These are phyloP conservation scores for Fallopia convolvulus DNA, from an alignment of 148 eudicot genomes.

Conservation along the genomic window DNA sequence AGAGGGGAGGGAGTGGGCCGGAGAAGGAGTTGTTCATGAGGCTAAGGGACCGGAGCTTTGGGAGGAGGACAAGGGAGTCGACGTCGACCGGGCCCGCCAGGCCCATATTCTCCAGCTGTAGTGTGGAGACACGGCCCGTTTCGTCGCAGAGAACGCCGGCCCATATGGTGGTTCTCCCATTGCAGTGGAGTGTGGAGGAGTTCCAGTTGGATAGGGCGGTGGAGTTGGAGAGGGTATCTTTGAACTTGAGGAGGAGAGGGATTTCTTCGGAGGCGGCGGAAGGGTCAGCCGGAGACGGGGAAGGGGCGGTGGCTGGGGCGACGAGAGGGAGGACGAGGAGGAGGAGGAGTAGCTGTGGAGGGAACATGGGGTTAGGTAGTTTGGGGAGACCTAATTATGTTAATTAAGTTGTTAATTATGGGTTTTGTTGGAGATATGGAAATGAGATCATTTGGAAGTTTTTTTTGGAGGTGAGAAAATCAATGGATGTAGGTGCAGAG, in stretches of 20 bases:
- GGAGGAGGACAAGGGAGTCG: slow-evolving; percentile 25
- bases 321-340: neutral
- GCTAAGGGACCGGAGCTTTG: slow-evolving; percentile 39
- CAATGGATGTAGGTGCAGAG: neutral
- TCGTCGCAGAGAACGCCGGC: slow-evolving; percentile 35
- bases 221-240: slow-evolving; percentile 28
- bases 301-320: neutral
- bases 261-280: neutral
- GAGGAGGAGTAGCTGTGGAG: neutral
- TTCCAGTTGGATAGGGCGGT: slow-evolving; percentile 38
- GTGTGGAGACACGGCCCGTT: slow-evolving; percentile 16
- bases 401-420: neutral
- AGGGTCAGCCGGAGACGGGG: neutral
- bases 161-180: slow-evolving; percentile 28
- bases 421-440: neutral
- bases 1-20: slow-evolving; percentile 36
- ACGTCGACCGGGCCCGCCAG: slow-evolving; percentile 46
- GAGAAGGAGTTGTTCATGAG: slow-evolving; percentile 48
- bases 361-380: neutral
- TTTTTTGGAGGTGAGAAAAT: neutral
- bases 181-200: slow-evolving; percentile 27
- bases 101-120: slow-evolving; percentile 58
- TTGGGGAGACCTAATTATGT: neutral
- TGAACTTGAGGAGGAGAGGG: slow-evolving; percentile 50
- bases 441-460: neutral